Evolutionary conservation across 2,329 filamentous ascomycete genomes (phyloP), one percentile per base, ranked within the genome.

Genomic region (Aspergillus sp.): DNA sequence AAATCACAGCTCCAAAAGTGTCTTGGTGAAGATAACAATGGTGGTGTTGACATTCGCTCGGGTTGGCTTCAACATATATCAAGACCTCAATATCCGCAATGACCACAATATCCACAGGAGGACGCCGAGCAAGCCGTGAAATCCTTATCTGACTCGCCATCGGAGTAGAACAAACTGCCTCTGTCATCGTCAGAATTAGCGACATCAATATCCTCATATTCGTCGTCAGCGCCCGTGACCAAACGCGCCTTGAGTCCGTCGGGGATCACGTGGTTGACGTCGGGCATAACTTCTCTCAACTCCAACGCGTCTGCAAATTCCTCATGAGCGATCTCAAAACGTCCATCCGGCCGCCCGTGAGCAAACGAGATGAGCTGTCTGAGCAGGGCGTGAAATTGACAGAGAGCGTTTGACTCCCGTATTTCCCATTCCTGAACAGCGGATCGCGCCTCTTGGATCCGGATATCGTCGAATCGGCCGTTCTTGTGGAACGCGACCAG

Each of bases 401-500:
- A 22, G 58, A 74, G 56, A 12, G 11, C 49, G 4, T 49, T 14
- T 22, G 71, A 52, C 65, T 6, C 57, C 56, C 59, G 82, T 16
- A 3, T 14, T 39, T 39, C 80, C 81, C 81, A 85, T 2, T 65
- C 51, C 11, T 68, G 50, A 0, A 82, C 56, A 6, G 75, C 67
- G 10, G 71, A 47, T 1, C 67, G 66, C n/a, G 80, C 67, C 57
- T 82, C 67, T 16, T 67, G 65, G 7, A 79, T 67, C n/a, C 61
- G 66, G 42, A 81, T 75, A 14, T 81, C 71, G 16, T 76, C 55
- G 64, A 85, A 85, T 0, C 74, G 36, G 6, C 76, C 75, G 6
- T 57, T 65, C 9, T 77, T 61, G 64, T 86, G 83, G 59, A 80
- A 82, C 0, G 81, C 83, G 20, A 84, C 63, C 36, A 85, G 70